Evolutionary conservation across 2,329 filamentous ascomycete genomes (phyloP).

Genomic region (Cladosporium sphaerospermum): DNA sequence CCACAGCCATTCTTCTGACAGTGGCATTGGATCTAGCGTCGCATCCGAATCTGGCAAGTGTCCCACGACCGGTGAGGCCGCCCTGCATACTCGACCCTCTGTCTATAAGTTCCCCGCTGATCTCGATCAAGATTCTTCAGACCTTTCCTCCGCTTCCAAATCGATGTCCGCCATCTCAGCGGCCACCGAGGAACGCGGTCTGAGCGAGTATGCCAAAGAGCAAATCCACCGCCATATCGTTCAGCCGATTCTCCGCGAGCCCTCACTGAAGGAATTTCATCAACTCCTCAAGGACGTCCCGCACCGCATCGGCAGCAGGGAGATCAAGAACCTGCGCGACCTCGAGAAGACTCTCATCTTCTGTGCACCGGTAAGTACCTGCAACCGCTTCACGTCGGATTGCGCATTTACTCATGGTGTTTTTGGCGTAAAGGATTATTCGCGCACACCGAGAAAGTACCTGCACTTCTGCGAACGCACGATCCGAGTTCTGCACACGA

Average conservation of each 20-base stretch:
- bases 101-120: slow-evolving; percentile 1
- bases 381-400: slow-evolving; percentile 41
- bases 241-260: slow-evolving; percentile 67
- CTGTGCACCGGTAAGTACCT: slow-evolving; percentile 81
- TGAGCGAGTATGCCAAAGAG: slow-evolving; percentile 64
- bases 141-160: slow-evolving; percentile 22
- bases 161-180: slow-evolving; percentile 23
- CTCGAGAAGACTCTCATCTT: slow-evolving; percentile 90
- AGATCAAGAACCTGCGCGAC: slow-evolving; percentile 86
- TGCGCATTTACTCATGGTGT: slow-evolving; percentile 63
- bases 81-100: background rate
- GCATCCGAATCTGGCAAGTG: slow-evolving; percentile 23
- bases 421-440: slow-evolving; percentile 63
- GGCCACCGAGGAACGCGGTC: slow-evolving; percentile 40
- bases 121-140: slow-evolving; percentile 16
- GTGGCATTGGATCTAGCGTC: slow-evolving; percentile 79
- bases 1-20: slow-evolving; percentile 69
- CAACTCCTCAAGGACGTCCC: slow-evolving; percentile 72
- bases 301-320: slow-evolving; percentile 70
- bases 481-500: slow-evolving; percentile 83
- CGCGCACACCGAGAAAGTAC: slow-evolving; percentile 65
- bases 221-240: slow-evolving; percentile 77
- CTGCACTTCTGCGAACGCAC: slow-evolving; percentile 85
- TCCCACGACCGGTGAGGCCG: slow-evolving; percentile 11
- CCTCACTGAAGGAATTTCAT: slow-evolving; percentile 71